Percentiles rank a stretch among this genome's conserved stretches.
Conservation (phyloP, 768 basidiomycete genomes). For the Termitomyces eurrhizus region DNA sequence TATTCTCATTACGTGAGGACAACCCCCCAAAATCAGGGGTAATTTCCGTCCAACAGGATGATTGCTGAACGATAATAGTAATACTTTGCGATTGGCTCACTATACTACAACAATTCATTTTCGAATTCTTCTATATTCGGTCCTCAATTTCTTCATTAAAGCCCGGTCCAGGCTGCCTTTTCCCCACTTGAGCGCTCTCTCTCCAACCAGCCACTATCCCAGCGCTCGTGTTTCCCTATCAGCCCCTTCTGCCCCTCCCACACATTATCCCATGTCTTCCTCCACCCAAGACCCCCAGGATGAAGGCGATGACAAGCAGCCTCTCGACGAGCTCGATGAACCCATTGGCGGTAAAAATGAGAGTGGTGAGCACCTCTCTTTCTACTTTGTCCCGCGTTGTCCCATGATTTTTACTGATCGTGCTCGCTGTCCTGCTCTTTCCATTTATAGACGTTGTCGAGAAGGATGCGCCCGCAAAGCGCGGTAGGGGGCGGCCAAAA, state of each 20-base stretch:
- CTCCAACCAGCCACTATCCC: slow-evolving; percentile 34
- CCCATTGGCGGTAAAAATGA: slow-evolving; percentile 36
- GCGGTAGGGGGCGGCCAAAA: slow-evolving; percentile 85
- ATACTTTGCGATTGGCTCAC: slow-evolving; percentile 25
- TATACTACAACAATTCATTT: slow-evolving; percentile 66
- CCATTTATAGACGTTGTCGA: slow-evolving; percentile 33
- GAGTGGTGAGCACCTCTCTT: slow-evolving; percentile 31
- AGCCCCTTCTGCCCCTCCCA: slow-evolving; percentile 13
- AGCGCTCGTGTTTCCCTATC: slow-evolving; percentile 25
- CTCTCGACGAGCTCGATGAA: slow-evolving; percentile 57
- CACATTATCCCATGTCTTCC: slow-evolving; percentile 51
- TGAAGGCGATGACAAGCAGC: slow-evolving; percentile 49
- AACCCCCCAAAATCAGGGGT: slow-evolving; percentile 55
- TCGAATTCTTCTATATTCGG: slow-evolving; percentile 64
- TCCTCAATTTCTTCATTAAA: slow-evolving; percentile 74
- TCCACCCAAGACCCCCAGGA: slow-evolving; percentile 52
- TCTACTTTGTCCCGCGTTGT: not conserved
- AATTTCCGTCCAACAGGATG: slow-evolving; percentile 19
- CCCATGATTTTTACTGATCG: slow-evolving; percentile 17
- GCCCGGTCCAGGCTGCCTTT: slow-evolving; percentile 55
- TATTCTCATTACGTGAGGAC: slow-evolving; percentile 51
- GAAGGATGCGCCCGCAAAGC: slow-evolving; percentile 50
- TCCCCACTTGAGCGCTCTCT: slow-evolving; percentile 52
- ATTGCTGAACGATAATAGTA: slow-evolving; percentile 8
- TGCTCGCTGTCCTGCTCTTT: slow-evolving; percentile 20